These are phyloP conservation scores for Anaeramoeba flamelloides DNA, from an alignment of 78 protist species.

Conservation along the genomic window DNA sequence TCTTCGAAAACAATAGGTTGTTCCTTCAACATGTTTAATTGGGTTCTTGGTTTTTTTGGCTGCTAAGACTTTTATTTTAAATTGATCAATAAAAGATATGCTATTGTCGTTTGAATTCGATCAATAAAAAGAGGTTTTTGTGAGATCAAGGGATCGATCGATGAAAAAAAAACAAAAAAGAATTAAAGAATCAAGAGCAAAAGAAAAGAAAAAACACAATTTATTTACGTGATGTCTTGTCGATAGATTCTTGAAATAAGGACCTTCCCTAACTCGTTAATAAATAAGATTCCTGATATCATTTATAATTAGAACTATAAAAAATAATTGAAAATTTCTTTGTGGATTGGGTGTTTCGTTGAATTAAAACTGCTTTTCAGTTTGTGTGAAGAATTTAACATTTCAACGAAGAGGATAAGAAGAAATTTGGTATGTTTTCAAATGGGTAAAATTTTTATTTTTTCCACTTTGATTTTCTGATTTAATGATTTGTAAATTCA, in stretches of 20 bases:
- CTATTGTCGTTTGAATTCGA: constrained; percentile 66
- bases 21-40: background rate
- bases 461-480: too few relatives aligned
- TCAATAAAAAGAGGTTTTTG: too few relatives aligned
- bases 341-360: too few relatives aligned
- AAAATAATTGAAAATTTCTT: background rate
- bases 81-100: background rate
- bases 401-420: too few relatives aligned
- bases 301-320: background rate
- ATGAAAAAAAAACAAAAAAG: too few relatives aligned
- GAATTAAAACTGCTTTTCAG: too few relatives aligned
- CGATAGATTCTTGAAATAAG: background rate
- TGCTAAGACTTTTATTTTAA: background rate
- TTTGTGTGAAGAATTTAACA: too few relatives aligned
- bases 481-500: too few relatives aligned
- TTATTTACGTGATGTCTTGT: background rate
- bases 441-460: too few relatives aligned
- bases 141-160: too few relatives aligned
- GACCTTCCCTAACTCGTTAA: background rate
- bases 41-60: background rate
- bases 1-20: background rate
- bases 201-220: background rate
- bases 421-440: too few relatives aligned
- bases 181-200: too few relatives aligned
- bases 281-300: background rate